Evolutionary conservation across 371 early-diverging fungal species (phyloP).

Genomic region (Mucor mucedo): DNA sequence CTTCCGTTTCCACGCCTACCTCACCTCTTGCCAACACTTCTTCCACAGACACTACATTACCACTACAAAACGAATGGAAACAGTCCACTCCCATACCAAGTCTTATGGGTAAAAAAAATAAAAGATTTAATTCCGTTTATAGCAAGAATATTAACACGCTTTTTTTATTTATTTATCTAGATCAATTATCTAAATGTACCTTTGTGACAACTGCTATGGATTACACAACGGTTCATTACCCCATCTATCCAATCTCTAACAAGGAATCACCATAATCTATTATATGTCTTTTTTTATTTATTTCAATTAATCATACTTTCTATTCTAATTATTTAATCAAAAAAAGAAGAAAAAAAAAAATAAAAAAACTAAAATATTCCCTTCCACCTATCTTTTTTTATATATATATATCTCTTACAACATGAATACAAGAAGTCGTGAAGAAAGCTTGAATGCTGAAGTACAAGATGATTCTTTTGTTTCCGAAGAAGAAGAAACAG

Average conservation of each 20-base stretch:
- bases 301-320: background rate
- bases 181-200: conserved; percentile 39
- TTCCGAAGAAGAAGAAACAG: conserved; percentile 4
- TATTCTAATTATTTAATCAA: background rate
- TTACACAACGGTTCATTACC: conserved; percentile 32
- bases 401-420: background rate
- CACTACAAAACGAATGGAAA: conserved; percentile 22
- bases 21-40: conserved; percentile 11
- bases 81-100: conserved; percentile 34
- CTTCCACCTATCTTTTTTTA: background rate
- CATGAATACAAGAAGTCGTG: no score
- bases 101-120: conserved; percentile 29
- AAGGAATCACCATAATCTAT: background rate
- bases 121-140: background rate
- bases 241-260: conserved; percentile 34
- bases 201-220: conserved; percentile 34
- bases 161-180: conserved; percentile 12
- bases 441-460: no score
- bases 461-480: background rate
- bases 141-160: background rate
- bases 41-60: background rate
- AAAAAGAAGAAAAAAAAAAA: background rate
- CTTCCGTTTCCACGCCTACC: conserved; percentile 28
- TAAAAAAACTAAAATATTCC: background rate
- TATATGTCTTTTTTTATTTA: background rate